Evolutionary conservation across 768 basidiomycete species (phyloP), one percentile per base, ranked within the genome.

Genomic region (Serendipita sp.): DNA sequence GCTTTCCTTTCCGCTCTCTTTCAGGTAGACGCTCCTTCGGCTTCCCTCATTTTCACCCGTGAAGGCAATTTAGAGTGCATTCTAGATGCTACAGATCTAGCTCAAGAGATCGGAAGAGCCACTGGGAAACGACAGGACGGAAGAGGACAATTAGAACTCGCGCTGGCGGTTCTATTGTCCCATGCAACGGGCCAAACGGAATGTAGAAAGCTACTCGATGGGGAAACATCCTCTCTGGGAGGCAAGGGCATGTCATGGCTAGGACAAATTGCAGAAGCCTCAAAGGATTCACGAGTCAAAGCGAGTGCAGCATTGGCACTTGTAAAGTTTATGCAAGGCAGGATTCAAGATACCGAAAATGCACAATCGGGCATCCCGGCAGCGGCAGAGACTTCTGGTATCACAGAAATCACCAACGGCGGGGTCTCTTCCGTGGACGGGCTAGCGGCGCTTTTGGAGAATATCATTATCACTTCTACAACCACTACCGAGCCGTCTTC

Each of bases 161-260:
- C 82, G 4, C 78, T 91, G 23, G 86, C 87, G 5, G 86, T 85
- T 68, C 76, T 96, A 3, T 75, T 94, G 18, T 81, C 85, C 4
- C 86, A 88, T 68, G 90, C 89, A 4, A 78, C 82, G 65, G 85
- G 88, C 1, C 84, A 90, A 70, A 89, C 88, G 73, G 51, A 76
- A 5, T 89, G 88, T 97, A 34, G 81, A 84, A 67, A 73, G 73
- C 11, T 80, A 81, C 46, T 78, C 83, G 34, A 78, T 76, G 41
- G 78, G 80, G 65, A 75, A 77, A 5, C 71, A 3, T 78, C 85
- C 66, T 54, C 71, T 0, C 70, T 74, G 18, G 41, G 41, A 41
- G 41, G 41, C 7, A 51, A 32, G 48, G 30, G 2, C 7, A 7
- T 18, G 5, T 5, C 5, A n/a, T 51, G 48, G 48, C 48, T 51